A percentile compares a stretch with the other conserved stretches of the same genome.
Conservation (phyloP, 306 rosid species). For the Gynostemma pentaphyllum region DNA sequence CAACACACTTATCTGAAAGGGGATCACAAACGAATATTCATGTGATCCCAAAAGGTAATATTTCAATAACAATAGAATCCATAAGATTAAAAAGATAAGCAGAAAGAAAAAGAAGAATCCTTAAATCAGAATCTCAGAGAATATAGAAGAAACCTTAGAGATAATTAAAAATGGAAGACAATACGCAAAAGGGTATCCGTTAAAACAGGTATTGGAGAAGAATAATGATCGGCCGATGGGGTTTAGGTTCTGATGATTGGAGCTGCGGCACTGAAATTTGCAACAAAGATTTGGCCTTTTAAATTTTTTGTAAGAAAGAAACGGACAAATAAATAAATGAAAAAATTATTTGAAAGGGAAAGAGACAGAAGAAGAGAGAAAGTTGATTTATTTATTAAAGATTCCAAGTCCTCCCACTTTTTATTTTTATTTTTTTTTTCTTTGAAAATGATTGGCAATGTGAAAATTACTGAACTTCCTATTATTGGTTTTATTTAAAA, state of each 20-base stretch:
- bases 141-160: not conserved
- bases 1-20: not conserved
- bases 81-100: not conserved
- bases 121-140: not conserved
- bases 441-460: no score
- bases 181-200: not conserved
- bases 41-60: not conserved
- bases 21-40: not conserved
- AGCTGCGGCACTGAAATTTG: not conserved
- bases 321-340: not conserved
- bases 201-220: not conserved
- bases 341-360: not conserved
- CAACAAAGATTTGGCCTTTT: not conserved
- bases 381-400: not conserved
- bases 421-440: no score
- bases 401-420: no score
- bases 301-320: not conserved
- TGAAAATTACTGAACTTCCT: no score
- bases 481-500: no score
- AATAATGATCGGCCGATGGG: not conserved
- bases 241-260: not conserved
- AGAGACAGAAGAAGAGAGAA: not conserved
- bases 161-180: not conserved
- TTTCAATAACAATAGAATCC: not conserved
- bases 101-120: not conserved